Percentiles rank a stretch among this genome's conserved stretches.
Conservation (phyloP, 495 filamentous ascomycete genomes). For the Penicillium cosmopolitanum region DNA sequence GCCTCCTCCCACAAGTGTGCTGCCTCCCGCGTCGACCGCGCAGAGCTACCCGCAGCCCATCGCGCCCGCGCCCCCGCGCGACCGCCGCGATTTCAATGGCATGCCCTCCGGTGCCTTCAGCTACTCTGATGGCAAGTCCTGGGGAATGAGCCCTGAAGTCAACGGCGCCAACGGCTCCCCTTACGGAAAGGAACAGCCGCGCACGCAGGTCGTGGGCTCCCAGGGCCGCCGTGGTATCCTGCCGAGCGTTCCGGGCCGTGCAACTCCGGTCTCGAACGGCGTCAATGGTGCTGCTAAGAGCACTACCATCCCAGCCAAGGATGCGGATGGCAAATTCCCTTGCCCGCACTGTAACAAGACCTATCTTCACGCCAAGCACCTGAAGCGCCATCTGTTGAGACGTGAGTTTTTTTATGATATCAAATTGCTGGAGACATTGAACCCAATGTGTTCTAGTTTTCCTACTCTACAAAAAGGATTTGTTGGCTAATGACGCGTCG, state of each 20-base stretch:
- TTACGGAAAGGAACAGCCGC: slow-evolving; percentile 58
- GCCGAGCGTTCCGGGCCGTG: slow-evolving; percentile 83
- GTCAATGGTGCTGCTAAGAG: slow-evolving; percentile 66
- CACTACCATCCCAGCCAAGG: slow-evolving; percentile 83
- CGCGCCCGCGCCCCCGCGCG: slow-evolving; percentile 67
- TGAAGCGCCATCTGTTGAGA: slow-evolving; percentile 92
- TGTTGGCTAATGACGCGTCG: slow-evolving; percentile 22
- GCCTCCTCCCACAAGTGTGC: slow-evolving; percentile 59
- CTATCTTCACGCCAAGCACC: slow-evolving; percentile 95
- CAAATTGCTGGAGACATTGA: too few relatives aligned
- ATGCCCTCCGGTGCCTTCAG: slow-evolving; percentile 67
- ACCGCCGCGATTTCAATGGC: slow-evolving; percentile 56
- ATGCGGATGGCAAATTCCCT: slow-evolving; percentile 94
- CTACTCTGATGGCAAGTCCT: slow-evolving; percentile 49
- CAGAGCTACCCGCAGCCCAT: slow-evolving; percentile 73
- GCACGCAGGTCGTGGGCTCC: slow-evolving; percentile 89
- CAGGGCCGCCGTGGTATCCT: slow-evolving; percentile 88
- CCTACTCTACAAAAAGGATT: neutral
- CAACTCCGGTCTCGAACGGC: slow-evolving; percentile 65
- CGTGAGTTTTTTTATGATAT: slow-evolving; percentile 65
- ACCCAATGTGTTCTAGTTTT: too few relatives aligned
- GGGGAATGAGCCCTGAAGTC: slow-evolving; percentile 46
- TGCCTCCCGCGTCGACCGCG: slow-evolving; percentile 66
- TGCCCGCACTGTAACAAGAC: slow-evolving; percentile 97
- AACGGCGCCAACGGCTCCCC: slow-evolving; percentile 46